These are phyloP conservation scores for Eucommia ulmoides DNA, from an alignment of 257 asterid genomes.

Conservation along the genomic window DNA sequence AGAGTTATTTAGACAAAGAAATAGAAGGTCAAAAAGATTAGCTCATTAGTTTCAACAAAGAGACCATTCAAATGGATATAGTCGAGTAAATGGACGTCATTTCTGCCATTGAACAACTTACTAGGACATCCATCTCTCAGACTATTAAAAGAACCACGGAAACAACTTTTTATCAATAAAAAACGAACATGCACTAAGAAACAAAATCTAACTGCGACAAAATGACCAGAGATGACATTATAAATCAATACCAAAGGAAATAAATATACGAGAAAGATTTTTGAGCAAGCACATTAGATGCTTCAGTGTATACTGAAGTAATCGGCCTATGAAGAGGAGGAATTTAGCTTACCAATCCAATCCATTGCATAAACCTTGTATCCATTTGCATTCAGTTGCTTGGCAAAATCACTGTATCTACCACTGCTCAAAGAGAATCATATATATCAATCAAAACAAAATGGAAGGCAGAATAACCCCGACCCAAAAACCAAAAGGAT, in stretches of 20 bases:
- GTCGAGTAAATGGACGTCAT: too few relatives aligned
- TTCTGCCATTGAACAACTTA: too few relatives aligned
- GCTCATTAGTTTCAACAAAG: too few relatives aligned
- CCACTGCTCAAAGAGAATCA: constrained; percentile 36
- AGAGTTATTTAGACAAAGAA: too few relatives aligned
- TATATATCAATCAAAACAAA: neutral
- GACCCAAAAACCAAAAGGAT: constrained; percentile 2
- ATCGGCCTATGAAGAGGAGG: constrained; percentile 1
- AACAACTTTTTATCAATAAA: constrained; percentile 1
- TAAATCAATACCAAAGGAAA: neutral
- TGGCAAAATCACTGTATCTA: constrained; percentile 66
- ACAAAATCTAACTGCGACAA: neutral
- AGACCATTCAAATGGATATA: too few relatives aligned
- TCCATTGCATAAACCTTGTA: constrained; percentile 90
- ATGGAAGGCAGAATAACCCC: neutral
- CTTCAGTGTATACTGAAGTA: constrained; percentile 5
- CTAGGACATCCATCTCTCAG: too few relatives aligned
- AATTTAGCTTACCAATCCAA: constrained; percentile 74
- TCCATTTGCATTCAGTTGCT: constrained; percentile 72
- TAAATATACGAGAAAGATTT: neutral
- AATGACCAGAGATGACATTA: neutral
- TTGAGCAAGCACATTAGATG: neutral
- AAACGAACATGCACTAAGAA: neutral
- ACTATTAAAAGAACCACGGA: too few relatives aligned
- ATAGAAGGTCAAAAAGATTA: too few relatives aligned